These are phyloP conservation scores for Anaeramoeba flamelloides DNA, from an alignment of 78 protist species.

Conservation along the genomic window DNA sequence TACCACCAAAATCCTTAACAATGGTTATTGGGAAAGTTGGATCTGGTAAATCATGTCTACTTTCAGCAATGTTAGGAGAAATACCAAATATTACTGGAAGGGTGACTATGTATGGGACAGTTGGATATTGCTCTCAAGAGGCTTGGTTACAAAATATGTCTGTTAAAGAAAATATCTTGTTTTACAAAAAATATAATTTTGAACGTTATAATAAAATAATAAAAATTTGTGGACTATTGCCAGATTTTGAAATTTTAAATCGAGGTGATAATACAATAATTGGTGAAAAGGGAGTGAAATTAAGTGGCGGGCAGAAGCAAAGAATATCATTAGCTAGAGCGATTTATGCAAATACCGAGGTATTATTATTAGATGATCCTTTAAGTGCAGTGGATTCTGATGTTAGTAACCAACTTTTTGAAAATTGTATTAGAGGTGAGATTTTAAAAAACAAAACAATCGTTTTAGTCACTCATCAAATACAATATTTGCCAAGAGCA, in stretches of 20 bases:
- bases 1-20: too few species aligned
- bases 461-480: constrained; percentile 9
- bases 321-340: constrained; percentile 40
- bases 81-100: too few species aligned
- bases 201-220: constrained; percentile 11
- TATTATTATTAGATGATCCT: constrained; percentile 27
- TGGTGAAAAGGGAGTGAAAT: constrained; percentile 24
- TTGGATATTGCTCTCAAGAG: too few species aligned
- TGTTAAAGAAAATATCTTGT: constrained; percentile 28
- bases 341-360: constrained; percentile 28
- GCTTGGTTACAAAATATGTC: constrained; percentile 26
- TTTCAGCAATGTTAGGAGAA: constrained; percentile 3
- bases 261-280: constrained; percentile 1
- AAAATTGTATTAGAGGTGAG: constrained; percentile 29
- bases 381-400: constrained; percentile 48
- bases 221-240: constrained; percentile 1
- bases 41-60: constrained; percentile 10
- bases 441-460: neutral
- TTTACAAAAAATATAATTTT: constrained; percentile 19
- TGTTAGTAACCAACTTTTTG: constrained; percentile 45
- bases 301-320: constrained; percentile 32
- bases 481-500: constrained; percentile 4
- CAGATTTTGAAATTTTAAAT: neutral
- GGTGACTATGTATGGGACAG: too few species aligned
- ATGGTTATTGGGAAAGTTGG: constrained; percentile 8